These are phyloP conservation scores for Geosmithia flava DNA, from an alignment of 2,329 filamentous ascomycete species.

Conservation along the genomic window DNA sequence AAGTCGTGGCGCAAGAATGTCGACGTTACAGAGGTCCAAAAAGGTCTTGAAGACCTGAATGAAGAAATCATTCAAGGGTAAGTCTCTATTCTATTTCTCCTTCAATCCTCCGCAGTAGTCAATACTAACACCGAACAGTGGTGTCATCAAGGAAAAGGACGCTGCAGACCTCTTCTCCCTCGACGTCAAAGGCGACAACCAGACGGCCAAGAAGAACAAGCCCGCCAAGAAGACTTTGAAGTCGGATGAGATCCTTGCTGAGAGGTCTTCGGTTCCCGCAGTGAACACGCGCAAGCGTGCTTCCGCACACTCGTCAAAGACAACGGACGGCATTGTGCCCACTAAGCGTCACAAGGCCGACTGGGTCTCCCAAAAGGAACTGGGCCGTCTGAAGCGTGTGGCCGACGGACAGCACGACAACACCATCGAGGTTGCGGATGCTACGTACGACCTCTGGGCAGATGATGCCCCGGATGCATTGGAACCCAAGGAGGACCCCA, in stretches of 20 bases:
- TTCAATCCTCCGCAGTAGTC: no score
- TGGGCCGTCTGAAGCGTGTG: slow-evolving; percentile 63
- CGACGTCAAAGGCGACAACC: slow-evolving; percentile 60
- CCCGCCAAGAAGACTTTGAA: slow-evolving; percentile 70
- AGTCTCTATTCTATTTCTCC: slow-evolving; percentile 7
- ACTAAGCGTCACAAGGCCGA: slow-evolving; percentile 66
- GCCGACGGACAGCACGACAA: slow-evolving; percentile 59
- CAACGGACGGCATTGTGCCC: slow-evolving; percentile 60
- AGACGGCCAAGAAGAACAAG: slow-evolving; percentile 50
- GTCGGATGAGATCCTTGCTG: slow-evolving; percentile 81
- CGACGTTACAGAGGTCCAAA: slow-evolving; percentile 74
- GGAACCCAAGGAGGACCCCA: slow-evolving; percentile 24
- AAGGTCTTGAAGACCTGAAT: slow-evolving; percentile 72
- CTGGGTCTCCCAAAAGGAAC: slow-evolving; percentile 77
- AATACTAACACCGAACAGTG: slow-evolving; percentile 38
- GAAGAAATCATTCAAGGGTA: slow-evolving; percentile 88
- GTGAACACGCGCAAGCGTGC: slow-evolving; percentile 69
- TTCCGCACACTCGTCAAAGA: slow-evolving; percentile 30
- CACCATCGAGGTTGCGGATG: slow-evolving; percentile 43
- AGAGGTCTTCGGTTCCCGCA: slow-evolving; percentile 70
- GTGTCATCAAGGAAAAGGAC: slow-evolving; percentile 71
- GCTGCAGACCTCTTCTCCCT: slow-evolving; percentile 77
- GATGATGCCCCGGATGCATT: slow-evolving; percentile 16
- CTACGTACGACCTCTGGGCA: slow-evolving; percentile 71
- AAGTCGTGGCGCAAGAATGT: slow-evolving; percentile 99